Evolutionary conservation across 1,284 basidiomycete species (phyloP), one percentile per base, ranked within the genome.

Genomic region (Cryptococcus floricola): DNA sequence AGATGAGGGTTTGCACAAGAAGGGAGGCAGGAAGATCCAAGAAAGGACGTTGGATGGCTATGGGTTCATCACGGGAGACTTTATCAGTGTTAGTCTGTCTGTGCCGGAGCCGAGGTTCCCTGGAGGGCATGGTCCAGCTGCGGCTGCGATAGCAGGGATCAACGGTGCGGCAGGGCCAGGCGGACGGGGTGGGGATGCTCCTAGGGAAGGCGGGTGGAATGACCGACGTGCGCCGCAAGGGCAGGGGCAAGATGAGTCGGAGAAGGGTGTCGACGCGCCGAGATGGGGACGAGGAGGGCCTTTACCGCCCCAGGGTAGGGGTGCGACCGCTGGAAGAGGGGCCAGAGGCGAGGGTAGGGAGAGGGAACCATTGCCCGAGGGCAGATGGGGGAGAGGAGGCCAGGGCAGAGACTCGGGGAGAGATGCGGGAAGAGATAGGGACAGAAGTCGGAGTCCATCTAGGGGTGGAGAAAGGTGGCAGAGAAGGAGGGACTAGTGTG

Each of bases 11-110:
- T 56, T 62, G 46, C 62, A 61, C 42, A 54, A 27, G 39, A 41
- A n/a, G 12, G 52, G 34, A n/a, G 46, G 55, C 10, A 46, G 34
- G 14, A 66, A 65, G 12, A 57, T 68, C 6, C 61, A 69, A 4
- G 73, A 75, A 49, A 70, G 70, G 63, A 67, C 66, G 4, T 54
- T 75, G 50, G 70, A 73, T 48, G 64, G 52, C 9, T 74, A 73
- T 47, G 73, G 69, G 10, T 75, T 70, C 58, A 50, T 70, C 19
- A 72, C 66, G 6, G 73, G 73, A 19, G 73, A 75, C 54, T 52
- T 73, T 38, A 48, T 75, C n/a, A 67, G 63, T 23, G 63, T 75
- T 3, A 61, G 58, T 3, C 48, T 75, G 13, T 46, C 59, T 47
- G 57, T 73, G 1, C 73, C 73, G 13, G 70, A 71, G 49, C 68